Conservation (phyloP, 2,329 filamentous ascomycete genomes). For the Fusarium protoensiforme region DNA sequence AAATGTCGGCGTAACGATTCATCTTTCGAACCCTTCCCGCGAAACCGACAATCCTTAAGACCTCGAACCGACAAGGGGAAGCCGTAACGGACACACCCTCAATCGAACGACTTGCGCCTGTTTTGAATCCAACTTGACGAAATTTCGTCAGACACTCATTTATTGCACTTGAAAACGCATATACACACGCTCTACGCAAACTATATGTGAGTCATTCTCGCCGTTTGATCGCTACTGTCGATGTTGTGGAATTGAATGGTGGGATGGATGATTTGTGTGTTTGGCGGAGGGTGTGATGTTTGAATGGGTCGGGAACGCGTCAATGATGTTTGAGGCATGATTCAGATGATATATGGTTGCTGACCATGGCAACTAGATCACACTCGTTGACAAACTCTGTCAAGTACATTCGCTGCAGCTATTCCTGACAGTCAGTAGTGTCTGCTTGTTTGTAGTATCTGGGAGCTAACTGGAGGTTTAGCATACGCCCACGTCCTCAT, state of each 20-base stretch:
- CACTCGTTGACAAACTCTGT: slow-evolving; percentile 65
- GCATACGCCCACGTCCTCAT: slow-evolving; percentile 33
- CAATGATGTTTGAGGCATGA: background rate
- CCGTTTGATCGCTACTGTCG: background rate
- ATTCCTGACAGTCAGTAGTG: slow-evolving; percentile 58
- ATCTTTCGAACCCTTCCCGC: slow-evolving; percentile 39
- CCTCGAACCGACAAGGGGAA: slow-evolving; percentile 27
- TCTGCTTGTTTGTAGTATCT: background rate
- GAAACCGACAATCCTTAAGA: slow-evolving; percentile 28
- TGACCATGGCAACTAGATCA: slow-evolving; percentile 43
- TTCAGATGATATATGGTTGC: background rate
- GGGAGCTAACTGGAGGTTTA: slow-evolving; percentile 4
- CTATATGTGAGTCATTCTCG: slow-evolving; percentile 41
- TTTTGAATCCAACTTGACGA: slow-evolving; percentile 51
- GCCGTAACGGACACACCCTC: slow-evolving; percentile 35
- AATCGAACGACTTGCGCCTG: slow-evolving; percentile 43
- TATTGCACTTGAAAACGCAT: slow-evolving; percentile 46
- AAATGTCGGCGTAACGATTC: slow-evolving; percentile 48
- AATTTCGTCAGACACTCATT: slow-evolving; percentile 61
- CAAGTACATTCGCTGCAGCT: slow-evolving; percentile 69
- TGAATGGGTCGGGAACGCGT: background rate
- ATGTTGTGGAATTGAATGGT: too few species aligned
- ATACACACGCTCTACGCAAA: slow-evolving; percentile 45
- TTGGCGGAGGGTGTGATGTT: background rate
- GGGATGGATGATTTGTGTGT: background rate